phyloP scores from a whole-genome alignment of 352 stramenopile species.

The Pythium guiyangense region DNA sequence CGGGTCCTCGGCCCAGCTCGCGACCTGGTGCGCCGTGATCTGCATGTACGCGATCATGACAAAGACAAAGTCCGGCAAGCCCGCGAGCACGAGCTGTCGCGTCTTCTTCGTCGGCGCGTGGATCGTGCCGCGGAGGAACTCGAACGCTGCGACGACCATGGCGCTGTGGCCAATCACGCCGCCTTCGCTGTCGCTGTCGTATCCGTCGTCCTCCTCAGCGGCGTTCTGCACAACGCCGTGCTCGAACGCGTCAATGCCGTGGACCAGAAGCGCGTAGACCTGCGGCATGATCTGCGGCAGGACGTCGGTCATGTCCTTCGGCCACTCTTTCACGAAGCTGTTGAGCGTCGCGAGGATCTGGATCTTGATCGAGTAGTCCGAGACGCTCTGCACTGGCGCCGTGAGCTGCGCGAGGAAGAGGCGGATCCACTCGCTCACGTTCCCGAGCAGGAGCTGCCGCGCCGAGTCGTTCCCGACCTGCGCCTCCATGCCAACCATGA shows the following conservation, averaged over 20 bases:
- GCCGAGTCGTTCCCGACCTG: constrained; percentile 64
- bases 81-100: constrained; percentile 42
- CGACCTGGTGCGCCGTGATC: constrained; percentile 69
- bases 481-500: constrained; percentile 83
- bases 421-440: constrained; percentile 65
- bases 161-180: constrained; percentile 56
- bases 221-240: constrained; percentile 47
- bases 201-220: constrained; percentile 53
- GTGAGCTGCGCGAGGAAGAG: constrained; percentile 58
- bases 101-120: constrained; percentile 83
- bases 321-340: constrained; percentile 82
- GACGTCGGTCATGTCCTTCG: constrained; percentile 71
- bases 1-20: constrained; percentile 71
- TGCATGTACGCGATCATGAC: constrained; percentile 85
- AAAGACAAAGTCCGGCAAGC: constrained; percentile 65
- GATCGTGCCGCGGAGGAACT: constrained; percentile 68
- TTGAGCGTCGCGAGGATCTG: constrained; percentile 65
- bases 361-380: constrained; percentile 72
- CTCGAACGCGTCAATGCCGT: constrained; percentile 47
- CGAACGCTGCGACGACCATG: constrained; percentile 64
- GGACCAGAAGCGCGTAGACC: constrained; percentile 51
- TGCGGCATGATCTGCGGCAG: constrained; percentile 71
- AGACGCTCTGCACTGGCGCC: constrained; percentile 32
- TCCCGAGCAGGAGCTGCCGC: constrained; percentile 53
- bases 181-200: constrained; percentile 77